Evolutionary conservation across 192 early-diverging fungal species (phyloP), one percentile per base, ranked within the genome.

Genomic region (Backusella sp.): DNA sequence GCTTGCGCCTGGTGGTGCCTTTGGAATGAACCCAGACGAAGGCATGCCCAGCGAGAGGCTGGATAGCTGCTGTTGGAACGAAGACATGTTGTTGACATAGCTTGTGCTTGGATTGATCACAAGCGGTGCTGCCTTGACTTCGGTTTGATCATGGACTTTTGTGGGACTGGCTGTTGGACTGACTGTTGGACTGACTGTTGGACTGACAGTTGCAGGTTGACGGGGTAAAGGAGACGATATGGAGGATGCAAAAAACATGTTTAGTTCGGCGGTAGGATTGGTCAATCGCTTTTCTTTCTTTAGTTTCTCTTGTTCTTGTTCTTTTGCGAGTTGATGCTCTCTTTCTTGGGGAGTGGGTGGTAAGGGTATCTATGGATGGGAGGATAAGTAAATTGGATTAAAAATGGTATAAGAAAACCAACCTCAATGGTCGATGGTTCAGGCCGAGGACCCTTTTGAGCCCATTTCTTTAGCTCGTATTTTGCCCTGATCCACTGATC

Each of bases 401-500:
- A 39, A 39, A 39, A 39, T 8, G 37, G 19, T 59, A 21, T 30
- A 32, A 32, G 32, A 3, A 3, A 32, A 23, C 37, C 39, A 30
- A 37, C 76, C 28, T 76, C 79, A 21, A 94, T 79, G 11, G 86
- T 88, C 9, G 83, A 84, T 15, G 92, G 91, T 74, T 93, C 89
- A 11, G 93, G 92, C 42, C 92, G 77, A 12, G 86, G 76, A n/a
- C 90, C 88, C 56, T 87, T 86, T 82, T 78, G 82, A 3, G 88
- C 89, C 84, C 89, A 94, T 76, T 86, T 83, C 73, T 92, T 93
- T 56, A 87, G 81, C 46, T 93, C 92, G 74, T 94, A 94, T 74
- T 94, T 94, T 46, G 89, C 82, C 56, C 90, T 83, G 56, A 94
- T 94, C 85, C 88, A 93, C n/a, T 81, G 79, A 59, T 92, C 90